Evolutionary conservation across 2,329 filamentous ascomycete species (phyloP), one percentile per base, ranked within the genome.

Genomic region (Arthroderma uncinatum): DNA sequence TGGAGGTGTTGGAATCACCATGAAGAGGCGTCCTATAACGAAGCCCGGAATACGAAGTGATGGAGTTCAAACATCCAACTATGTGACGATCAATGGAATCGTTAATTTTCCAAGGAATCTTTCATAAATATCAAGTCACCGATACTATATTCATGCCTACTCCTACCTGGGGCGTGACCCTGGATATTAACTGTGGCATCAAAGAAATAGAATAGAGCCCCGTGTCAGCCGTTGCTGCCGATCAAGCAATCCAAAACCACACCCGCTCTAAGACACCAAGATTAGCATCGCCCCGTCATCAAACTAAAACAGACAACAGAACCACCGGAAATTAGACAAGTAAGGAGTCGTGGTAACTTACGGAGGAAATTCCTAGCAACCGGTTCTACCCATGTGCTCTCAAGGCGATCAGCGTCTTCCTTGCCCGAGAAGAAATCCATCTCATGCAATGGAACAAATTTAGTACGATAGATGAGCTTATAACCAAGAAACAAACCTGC

Each of bases 361-460:
- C 65, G 62, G 1, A 69, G 40, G 28, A 64, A 60, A 54, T 70
- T 70, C 4, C 66, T 62, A 48, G 68, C 67, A n/a, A 61, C 60
- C 0, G 65, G 64, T 53, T 66, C 64, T 50, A 66, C 66, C 68
- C 67, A 70, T 2, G 61, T 61, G 14, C 64, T 59, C 39, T 66
- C 64, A 39, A 65, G 42, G 12, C 57, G 44, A 44, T 66, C 64
- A 33, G 62, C 60, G 37, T 65, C 63, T 19, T 61, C 65, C 50
- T 65, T 66, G 0, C 64, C 61, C 58, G 65, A 63, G 33, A 68
- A 67, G 65, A 78, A 79, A 54, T 70, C 62, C 53, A 65, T 44
- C 30, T 65, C 62, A 12, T 63, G 61, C 23, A 56, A 19, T 37
- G 34, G 58, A 10, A 61, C 59, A 56, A 62, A 56, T 36, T 54